Base-by-base conservation (phyloP, 345 rosid species). In the Streptanthus diversifolius region DNA sequence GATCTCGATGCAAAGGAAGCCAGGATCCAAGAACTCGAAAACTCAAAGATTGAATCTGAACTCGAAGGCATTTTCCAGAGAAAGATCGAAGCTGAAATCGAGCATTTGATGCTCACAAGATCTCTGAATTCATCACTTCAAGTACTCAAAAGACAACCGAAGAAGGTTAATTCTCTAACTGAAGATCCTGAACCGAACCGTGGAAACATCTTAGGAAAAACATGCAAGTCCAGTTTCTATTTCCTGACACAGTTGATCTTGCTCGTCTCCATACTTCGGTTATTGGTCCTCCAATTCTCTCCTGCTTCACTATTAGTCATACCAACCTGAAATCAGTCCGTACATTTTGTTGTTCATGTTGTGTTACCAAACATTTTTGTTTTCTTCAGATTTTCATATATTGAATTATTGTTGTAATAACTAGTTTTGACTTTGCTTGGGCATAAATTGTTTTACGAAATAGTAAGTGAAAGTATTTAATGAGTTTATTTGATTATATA, bases 21-120 rank as follows among this genome's bases (percentile, higher is more conserved):
- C n/a, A 78, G 51, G 73, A 74, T 91, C 76, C 82, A 75, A 19
- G 90, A 86, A 76, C 85, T 91, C 25, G 88, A 93, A 74, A 82
- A 81, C 49, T 45, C 76, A 30, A 87, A 80, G 79, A 77, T 77
- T 39, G 93, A 85, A 78, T 47, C 61, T 1, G 90, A 89, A 76
- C 73, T 88, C 7, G 97, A 91, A 79, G 72, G 72, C 52, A 76
- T 90, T 52, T 88, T 88, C 69, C 81, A 59, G 82, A 83, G 83
- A 77, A 87, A 80, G 85, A 80, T 95, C 0, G 93, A 89, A 81
- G 85, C 86, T 37, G 97, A 91, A 81, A 76, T 95, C n/a, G 82
- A 80, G 78, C 83, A 79, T 82, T 68, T 89, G 69, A 73, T 84
- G 44, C 73, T 91, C 60, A 62, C 52, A 7, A 79, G 72, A 64